Conservation (phyloP, 768 basidiomycete species). For the Sporobolomyces pararoseus region DNA sequence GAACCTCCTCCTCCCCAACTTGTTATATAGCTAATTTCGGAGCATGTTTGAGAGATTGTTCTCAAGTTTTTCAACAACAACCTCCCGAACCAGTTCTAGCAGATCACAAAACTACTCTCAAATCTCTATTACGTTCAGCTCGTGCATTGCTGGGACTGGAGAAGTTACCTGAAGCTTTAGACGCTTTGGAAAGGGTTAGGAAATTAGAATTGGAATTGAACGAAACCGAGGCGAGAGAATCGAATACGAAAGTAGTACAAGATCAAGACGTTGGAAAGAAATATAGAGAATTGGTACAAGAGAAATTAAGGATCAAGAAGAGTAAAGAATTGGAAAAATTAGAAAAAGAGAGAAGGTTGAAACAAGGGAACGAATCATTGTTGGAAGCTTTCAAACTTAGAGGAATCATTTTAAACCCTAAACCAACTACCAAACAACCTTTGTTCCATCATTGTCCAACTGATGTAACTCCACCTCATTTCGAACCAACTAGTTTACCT, state of each 20-base stretch:
- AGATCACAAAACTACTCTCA: conserved; percentile 64
- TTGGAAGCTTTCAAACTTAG: conserved; percentile 64
- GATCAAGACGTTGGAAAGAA: conserved; percentile 55
- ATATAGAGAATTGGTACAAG: conserved; percentile 55
- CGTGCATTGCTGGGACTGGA: conserved; percentile 70
- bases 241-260: not conserved
- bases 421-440: conserved; percentile 46
- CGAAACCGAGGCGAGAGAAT: conserved; percentile 45
- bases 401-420: conserved; percentile 62
- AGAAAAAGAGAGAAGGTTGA: conserved; percentile 47
- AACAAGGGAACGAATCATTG: conserved; percentile 57
- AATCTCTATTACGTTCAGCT: conserved; percentile 82
- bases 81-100: conserved; percentile 20
- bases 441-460: conserved; percentile 53
- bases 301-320: conserved; percentile 43
- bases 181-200: conserved; percentile 58
- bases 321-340: conserved; percentile 47
- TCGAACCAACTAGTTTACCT: conserved; percentile 48
- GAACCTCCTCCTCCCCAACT: too few relatives aligned
- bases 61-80: conserved; percentile 56
- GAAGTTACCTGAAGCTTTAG: conserved; percentile 72
- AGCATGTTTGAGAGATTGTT: conserved; percentile 77
- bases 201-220: too few relatives aligned
- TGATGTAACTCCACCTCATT: conserved; percentile 53
- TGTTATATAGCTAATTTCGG: conserved; percentile 89